These are phyloP conservation scores for Mycena vitilis DNA, from an alignment of 768 basidiomycete genomes.

Conservation along the genomic window DNA sequence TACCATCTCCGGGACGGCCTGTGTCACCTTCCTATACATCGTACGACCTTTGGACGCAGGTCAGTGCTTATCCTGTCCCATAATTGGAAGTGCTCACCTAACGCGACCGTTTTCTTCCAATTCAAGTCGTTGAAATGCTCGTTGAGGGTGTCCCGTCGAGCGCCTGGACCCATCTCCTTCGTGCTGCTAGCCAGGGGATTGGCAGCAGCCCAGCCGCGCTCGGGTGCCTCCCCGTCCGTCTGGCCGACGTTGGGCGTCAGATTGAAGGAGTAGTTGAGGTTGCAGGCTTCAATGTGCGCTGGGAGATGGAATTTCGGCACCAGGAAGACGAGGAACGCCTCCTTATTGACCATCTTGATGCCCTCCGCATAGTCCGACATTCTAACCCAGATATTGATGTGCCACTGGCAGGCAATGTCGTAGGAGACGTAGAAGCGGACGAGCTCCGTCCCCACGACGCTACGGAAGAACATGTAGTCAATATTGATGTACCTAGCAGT, in stretches of 20 bases:
- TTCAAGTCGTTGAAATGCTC: slow-evolving; percentile 29
- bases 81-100: slow-evolving; percentile 1
- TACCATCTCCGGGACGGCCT: too few species aligned
- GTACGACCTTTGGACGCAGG: background rate
- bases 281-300: slow-evolving; percentile 39
- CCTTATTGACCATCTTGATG: slow-evolving; percentile 2
- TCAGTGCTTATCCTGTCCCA: background rate
- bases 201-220: slow-evolving; percentile 46
- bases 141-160: slow-evolving; percentile 24
- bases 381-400: slow-evolving; percentile 34
- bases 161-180: slow-evolving; percentile 49
- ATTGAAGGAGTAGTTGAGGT: slow-evolving; percentile 38
- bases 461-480: slow-evolving; percentile 44
- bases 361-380: slow-evolving; percentile 28
- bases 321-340: slow-evolving; percentile 29
- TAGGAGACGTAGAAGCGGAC: slow-evolving; percentile 36
- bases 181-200: slow-evolving; percentile 49
- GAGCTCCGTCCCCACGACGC: slow-evolving; percentile 26
- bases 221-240: slow-evolving; percentile 47
- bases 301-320: slow-evolving; percentile 45
- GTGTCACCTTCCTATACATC: background rate
- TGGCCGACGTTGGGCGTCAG: slow-evolving; percentile 47
- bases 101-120: slow-evolving; percentile 20
- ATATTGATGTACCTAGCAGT: slow-evolving; percentile 28
- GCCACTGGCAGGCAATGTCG: slow-evolving; percentile 40